phyloP scores from a whole-genome alignment of 371 early-diverging fungal species.

The Mucor circinelloides region DNA sequence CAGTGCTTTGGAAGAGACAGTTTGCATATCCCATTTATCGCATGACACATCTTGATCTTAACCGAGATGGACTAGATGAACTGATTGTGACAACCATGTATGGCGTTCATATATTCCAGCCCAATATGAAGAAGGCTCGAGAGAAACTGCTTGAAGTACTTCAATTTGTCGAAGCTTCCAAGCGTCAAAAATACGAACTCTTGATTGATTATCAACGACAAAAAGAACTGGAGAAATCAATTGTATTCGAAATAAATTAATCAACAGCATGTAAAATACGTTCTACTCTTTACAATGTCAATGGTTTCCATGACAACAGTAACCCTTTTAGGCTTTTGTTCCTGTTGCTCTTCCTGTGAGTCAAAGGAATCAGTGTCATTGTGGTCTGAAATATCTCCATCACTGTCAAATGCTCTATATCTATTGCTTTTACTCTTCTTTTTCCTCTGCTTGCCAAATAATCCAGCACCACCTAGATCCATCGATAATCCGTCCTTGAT shows the following conservation, averaged over 20 bases:
- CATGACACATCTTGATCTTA: constrained; percentile 67
- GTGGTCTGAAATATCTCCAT: constrained; percentile 20
- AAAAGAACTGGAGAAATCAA: constrained; percentile 47
- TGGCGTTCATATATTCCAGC: constrained; percentile 71
- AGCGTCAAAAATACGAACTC: constrained; percentile 43
- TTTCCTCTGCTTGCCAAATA: constrained; percentile 21
- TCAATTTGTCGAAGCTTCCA: constrained; percentile 45
- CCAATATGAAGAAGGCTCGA: constrained; percentile 51
- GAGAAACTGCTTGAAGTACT: constrained; percentile 42
- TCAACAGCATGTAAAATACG: constrained; percentile 38
- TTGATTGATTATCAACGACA: constrained; percentile 41
- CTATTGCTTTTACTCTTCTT: constrained; percentile 7
- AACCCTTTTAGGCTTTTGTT: constrained; percentile 14
- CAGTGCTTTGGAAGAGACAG: constrained; percentile 67
- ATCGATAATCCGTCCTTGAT: constrained; percentile 18
- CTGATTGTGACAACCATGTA: constrained; percentile 72
- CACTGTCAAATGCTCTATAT: constrained; percentile 30
- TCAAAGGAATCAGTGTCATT: constrained; percentile 3
- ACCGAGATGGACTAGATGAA: constrained; percentile 73
- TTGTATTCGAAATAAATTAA: constrained; percentile 44
- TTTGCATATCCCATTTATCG: constrained; percentile 76
- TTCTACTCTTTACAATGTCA: constrained; percentile 34
- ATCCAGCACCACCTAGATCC: constrained; percentile 14
- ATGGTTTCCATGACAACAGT: constrained; percentile 35
- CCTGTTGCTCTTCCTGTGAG: not conserved